Conservation (phyloP, 2,329 filamentous ascomycete species). For the Aspergillus sergii region DNA sequence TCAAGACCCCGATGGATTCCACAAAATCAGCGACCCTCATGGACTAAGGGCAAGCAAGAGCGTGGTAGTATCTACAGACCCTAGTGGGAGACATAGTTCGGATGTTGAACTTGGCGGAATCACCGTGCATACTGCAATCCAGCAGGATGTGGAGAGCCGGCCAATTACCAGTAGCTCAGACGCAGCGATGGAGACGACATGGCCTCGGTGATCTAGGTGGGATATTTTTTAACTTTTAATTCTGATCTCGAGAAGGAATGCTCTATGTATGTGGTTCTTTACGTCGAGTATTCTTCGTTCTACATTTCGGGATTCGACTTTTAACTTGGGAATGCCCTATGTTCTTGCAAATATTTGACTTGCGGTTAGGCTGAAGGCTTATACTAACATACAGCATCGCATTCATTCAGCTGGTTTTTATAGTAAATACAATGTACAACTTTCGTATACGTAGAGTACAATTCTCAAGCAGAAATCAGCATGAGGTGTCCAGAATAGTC, state of each 20-base stretch:
- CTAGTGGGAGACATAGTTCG: constrained; percentile 1
- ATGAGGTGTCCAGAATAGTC: not conserved
- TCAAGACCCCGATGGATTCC: constrained; percentile 11
- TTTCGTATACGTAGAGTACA: not conserved
- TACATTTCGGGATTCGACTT: too few relatives aligned
- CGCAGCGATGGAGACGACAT: not conserved
- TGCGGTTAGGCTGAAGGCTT: too few relatives aligned
- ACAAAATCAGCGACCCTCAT: constrained; percentile 8
- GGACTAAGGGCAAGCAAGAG: not conserved
- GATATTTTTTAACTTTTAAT: too few relatives aligned
- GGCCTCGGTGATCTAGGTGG: not conserved
- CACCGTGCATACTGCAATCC: constrained; percentile 10
- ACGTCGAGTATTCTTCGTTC: too few relatives aligned
- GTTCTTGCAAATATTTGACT: too few relatives aligned
- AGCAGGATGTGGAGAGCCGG: constrained; percentile 7
- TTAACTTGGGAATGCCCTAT: too few relatives aligned
- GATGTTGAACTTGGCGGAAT: constrained; percentile 13
- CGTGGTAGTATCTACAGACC: not conserved
- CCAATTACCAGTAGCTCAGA: not conserved
- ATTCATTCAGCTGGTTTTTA: too few relatives aligned
- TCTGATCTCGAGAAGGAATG: too few relatives aligned
- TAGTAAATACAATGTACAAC: not conserved
- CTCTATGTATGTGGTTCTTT: too few relatives aligned
- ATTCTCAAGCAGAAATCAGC: not conserved
- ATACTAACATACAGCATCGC: too few relatives aligned